phyloP scores from a whole-genome alignment of 257 asterid species.

The Nicotiana knightiana region DNA sequence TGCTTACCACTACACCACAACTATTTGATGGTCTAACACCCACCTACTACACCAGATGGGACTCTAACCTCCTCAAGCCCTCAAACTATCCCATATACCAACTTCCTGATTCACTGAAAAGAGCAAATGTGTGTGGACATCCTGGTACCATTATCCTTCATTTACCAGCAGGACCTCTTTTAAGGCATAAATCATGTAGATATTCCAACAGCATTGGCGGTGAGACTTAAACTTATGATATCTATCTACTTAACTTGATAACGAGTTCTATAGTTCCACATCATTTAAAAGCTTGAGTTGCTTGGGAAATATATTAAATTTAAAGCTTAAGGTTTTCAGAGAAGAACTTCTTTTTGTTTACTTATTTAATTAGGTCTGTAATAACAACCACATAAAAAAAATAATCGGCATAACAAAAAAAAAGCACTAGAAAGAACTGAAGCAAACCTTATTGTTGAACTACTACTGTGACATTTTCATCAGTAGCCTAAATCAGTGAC shows the following conservation, averaged over 20 bases:
- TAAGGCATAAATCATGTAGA: not conserved
- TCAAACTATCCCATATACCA: not conserved
- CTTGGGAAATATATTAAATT: not conserved
- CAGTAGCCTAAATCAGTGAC: not conserved
- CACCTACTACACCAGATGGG: not conserved
- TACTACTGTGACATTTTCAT: not conserved
- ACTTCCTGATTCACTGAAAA: not conserved
- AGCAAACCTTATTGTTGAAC: not conserved
- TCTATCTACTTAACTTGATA: not conserved
- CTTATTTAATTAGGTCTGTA: not conserved
- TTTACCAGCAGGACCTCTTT: not conserved
- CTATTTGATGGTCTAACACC: not conserved
- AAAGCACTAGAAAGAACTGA: not conserved
- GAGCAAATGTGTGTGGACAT: not conserved
- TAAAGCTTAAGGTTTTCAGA: not conserved
- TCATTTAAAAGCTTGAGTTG: not conserved
- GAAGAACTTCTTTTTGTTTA: not conserved
- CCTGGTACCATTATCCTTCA: not conserved
- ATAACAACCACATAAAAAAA: not conserved
- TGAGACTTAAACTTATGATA: not conserved
- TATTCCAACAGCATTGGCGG: not conserved
- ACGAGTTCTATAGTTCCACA: not conserved
- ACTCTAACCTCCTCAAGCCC: not conserved
- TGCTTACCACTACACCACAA: too few species aligned
- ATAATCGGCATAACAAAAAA: not conserved